Evolutionary conservation across 441 rosid species (phyloP).

Genomic region (Populus hybrid): DNA sequence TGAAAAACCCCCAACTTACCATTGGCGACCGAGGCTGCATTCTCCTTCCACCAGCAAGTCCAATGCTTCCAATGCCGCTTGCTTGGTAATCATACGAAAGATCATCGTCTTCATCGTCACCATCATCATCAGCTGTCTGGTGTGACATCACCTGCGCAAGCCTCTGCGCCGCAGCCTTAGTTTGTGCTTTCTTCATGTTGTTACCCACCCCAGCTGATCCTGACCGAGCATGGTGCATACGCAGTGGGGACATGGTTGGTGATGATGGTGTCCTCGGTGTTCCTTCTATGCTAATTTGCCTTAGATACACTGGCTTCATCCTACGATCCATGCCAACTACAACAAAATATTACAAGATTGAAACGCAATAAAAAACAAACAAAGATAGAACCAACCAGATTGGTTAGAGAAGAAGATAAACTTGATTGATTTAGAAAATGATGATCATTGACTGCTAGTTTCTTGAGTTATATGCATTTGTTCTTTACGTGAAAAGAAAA

Average conservation of each 20-base stretch:
- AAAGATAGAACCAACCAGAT: not conserved
- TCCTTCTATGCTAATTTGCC: constrained; percentile 42
- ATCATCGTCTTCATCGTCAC: constrained; percentile 55
- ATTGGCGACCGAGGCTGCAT: constrained; percentile 45
- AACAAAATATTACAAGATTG: not conserved
- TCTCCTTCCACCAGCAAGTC: constrained; percentile 65
- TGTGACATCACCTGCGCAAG: constrained; percentile 94
- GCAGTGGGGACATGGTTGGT: constrained; percentile 34
- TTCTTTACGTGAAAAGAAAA: not conserved
- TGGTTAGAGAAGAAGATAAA: not conserved
- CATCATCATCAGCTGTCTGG: constrained; percentile 42
- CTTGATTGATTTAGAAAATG: not conserved
- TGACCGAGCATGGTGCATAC: constrained; percentile 51
- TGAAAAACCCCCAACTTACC: constrained; percentile 15
- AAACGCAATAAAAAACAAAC: no score
- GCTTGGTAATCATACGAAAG: constrained; percentile 40
- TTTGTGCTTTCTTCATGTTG: constrained; percentile 57
- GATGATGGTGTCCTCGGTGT: constrained; percentile 28
- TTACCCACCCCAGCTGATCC: constrained; percentile 39
- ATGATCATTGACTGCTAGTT: not conserved
- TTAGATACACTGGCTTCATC: constrained; percentile 31
- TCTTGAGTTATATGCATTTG: not conserved
- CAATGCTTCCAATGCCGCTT: constrained; percentile 45
- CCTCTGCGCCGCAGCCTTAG: constrained; percentile 91
- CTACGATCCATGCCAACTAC: constrained; percentile 47